Base-by-base conservation (phyloP, 1,284 basidiomycete species). In the Malassezia globosa region DNA sequence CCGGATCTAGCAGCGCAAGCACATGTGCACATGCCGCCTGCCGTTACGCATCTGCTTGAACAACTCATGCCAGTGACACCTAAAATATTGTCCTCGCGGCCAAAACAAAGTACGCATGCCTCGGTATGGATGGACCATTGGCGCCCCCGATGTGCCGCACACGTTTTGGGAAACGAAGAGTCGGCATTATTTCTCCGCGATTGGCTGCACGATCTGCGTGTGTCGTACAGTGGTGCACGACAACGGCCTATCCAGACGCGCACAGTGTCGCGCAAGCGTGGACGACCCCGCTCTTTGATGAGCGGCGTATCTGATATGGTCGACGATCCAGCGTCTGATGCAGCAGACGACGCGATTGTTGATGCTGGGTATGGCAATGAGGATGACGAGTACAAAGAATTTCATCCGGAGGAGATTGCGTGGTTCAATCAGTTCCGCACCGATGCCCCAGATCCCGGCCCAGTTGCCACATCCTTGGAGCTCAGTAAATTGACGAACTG, bases 391-490 rank as follows among this genome's bases (percentile, higher is more conserved):
- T 53, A 62, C 10, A 55, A 52, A 5, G 47, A 55, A 19, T 38
- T 25, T 35, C 45, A 45, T 22, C 43, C 42, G 13, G 56, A 59
- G 2, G 54, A 58, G 25, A 54, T 60, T 1, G 52, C 42, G 8
- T 63, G 54, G 54, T 61, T 61, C 40, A 51, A 40, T 18, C 57
- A 56, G 46, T 66, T 61, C 36, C 42, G 52, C 10, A 16, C 29
- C 11, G 11, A 11, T 5, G 23, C 42, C 11, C 26, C 42, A 11
- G 36, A 25, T 25, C 7, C 31, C 14, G 3, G 13, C n/a, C 19
- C 22, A 14, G 25, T 16, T 10, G 35, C 18, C 10, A 16, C 23
- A 13, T 23, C 25, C 13, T 19, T n/a, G 5, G 8, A 19, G 19
- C 3, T 16, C 2, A 16, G 24, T 24, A 10, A n/a, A 22, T 54